Conservation (phyloP, 257 asterid species). For the Primulina tabacum region DNA sequence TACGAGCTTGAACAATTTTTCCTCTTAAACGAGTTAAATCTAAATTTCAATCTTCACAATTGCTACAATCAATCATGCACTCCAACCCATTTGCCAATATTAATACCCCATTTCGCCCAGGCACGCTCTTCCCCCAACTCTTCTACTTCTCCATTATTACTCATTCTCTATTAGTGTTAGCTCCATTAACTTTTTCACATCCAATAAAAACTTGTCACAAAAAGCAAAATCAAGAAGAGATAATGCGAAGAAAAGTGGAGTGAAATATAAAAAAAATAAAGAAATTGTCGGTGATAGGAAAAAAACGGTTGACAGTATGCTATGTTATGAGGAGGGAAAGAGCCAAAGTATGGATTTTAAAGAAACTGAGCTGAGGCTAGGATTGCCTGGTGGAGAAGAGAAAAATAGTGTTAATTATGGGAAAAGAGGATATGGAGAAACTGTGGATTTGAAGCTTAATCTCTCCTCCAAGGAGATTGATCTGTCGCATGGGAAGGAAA, state of each 20-base stretch:
- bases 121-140: constrained; percentile 28
- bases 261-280: neutral
- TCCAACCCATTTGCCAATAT: constrained; percentile 21
- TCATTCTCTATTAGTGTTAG: neutral
- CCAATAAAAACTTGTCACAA: neutral
- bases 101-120: constrained; percentile 28
- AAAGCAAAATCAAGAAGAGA: neutral
- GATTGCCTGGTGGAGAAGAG: constrained; percentile 52
- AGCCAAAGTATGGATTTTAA: constrained; percentile 30
- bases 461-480: constrained; percentile 37
- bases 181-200: neutral
- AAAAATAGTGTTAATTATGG: constrained; percentile 37
- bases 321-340: neutral
- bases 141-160: constrained; percentile 18
- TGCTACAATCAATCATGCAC: constrained; percentile 22
- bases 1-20: too few species aligned
- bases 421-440: constrained; percentile 47
- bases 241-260: constrained; percentile 4
- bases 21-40: too few species aligned
- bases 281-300: neutral
- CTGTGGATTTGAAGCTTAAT: constrained; percentile 72
- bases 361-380: constrained; percentile 62
- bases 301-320: constrained; percentile 35
- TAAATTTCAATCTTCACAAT: too few species aligned
- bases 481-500: constrained; percentile 21